phyloP scores from a whole-genome alignment of 2,329 filamentous ascomycete genomes.

The Cladosporium austrohemisphaericum region DNA sequence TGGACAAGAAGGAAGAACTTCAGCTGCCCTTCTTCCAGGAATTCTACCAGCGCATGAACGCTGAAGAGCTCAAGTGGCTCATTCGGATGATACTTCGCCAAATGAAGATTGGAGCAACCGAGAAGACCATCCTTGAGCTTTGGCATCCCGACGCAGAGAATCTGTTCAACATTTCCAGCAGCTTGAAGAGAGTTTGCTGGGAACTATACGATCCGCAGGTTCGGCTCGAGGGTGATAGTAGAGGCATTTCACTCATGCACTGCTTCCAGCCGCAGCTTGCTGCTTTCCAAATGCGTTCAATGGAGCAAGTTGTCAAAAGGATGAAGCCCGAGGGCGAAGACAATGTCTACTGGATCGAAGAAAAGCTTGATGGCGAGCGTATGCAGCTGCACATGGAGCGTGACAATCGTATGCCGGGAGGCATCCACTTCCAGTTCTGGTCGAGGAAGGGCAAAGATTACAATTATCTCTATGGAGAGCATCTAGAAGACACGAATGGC shows the following conservation, averaged over 20 bases:
- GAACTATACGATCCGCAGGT: constrained; percentile 73
- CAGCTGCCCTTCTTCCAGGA: constrained; percentile 75
- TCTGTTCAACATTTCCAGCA: constrained; percentile 84
- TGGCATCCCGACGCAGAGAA: constrained; percentile 54
- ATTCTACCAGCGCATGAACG: constrained; percentile 88
- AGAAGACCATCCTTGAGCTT: constrained; percentile 77
- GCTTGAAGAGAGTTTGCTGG: constrained; percentile 88
- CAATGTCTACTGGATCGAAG: constrained; percentile 88
- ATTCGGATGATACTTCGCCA: constrained; percentile 87
- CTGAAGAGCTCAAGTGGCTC: constrained; percentile 90
- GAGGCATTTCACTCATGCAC: constrained; percentile 78
- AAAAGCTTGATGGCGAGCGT: constrained; percentile 93
- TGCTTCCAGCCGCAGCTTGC: constrained; percentile 96
- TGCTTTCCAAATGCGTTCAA: constrained; percentile 80
- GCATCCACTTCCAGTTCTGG: constrained; percentile 79
- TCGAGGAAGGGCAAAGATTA: constrained; percentile 96
- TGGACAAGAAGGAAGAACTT: constrained; percentile 69
- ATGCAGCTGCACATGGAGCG: constrained; percentile 93
- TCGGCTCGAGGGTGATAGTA: constrained; percentile 70
- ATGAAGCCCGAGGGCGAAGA: constrained; percentile 66
- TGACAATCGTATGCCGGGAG: constrained; percentile 64
- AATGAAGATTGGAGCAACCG: constrained; percentile 72
- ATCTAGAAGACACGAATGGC: constrained; percentile 68
- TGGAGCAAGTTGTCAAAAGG: constrained; percentile 72
- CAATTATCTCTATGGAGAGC: constrained; percentile 83